A percentile compares a stretch with the other conserved stretches of the same genome.
phyloP scores from a whole-genome alignment of 257 asterid species.

The Solanum pennellii region DNA sequence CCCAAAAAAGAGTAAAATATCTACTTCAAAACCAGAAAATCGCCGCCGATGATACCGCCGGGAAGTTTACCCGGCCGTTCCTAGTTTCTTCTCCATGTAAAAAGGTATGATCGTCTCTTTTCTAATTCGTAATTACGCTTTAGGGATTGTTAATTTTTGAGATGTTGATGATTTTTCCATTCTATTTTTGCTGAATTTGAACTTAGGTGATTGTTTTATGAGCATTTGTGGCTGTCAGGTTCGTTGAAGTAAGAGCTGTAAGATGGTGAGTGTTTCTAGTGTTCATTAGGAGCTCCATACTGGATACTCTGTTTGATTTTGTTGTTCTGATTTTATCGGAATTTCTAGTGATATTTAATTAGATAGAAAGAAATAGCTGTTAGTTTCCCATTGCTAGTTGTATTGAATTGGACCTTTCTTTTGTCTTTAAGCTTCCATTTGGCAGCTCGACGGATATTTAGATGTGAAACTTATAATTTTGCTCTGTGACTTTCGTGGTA shows the following conservation, averaged over 20 bases:
- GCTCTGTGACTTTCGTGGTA: background rate
- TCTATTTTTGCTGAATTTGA: background rate
- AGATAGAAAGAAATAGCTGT: background rate
- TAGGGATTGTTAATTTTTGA: background rate
- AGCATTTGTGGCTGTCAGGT: constrained; percentile 2
- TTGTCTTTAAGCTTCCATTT: background rate
- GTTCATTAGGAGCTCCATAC: background rate
- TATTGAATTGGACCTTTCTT: background rate
- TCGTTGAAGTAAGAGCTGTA: constrained; percentile 16
- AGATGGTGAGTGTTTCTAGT: constrained; percentile 30
- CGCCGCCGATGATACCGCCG: constrained; percentile 15
- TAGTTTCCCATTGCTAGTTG: background rate
- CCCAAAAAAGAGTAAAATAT: background rate
- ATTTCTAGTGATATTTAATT: background rate
- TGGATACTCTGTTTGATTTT: background rate
- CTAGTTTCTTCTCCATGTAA: background rate
- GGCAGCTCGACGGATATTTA: background rate
- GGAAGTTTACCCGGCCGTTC: background rate
- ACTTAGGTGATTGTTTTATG: constrained; percentile 11
- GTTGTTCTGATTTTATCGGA: background rate
- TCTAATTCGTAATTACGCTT: background rate
- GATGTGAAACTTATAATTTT: background rate
- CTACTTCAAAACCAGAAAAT: background rate
- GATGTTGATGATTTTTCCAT: background rate
- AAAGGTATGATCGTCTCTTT: background rate